phyloP scores from a whole-genome alignment of 148 eudicot genomes.

The Cornus florida region DNA sequence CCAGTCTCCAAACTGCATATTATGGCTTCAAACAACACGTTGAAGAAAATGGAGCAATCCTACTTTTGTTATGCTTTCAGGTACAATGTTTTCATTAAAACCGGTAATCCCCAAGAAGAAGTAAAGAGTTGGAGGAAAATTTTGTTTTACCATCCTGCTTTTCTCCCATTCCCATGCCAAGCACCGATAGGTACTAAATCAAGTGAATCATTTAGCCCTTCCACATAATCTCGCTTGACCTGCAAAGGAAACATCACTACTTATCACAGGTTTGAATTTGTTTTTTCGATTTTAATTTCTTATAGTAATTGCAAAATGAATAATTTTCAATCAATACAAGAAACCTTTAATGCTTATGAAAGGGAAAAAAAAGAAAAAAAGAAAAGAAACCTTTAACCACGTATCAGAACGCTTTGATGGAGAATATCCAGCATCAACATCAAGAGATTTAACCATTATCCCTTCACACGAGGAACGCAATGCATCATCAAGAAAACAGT shows the following conservation, averaged over 20 bases:
- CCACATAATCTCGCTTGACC: conserved; percentile 97
- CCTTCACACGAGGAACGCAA: conserved; percentile 92
- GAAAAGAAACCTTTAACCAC: conserved; percentile 76
- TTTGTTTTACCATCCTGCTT: conserved; percentile 88
- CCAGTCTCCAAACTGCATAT: not conserved
- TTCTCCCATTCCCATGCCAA: conserved; percentile 99
- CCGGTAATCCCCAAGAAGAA: not conserved
- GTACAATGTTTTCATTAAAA: conserved; percentile 1
- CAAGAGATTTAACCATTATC: conserved; percentile 89
- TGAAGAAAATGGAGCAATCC: not conserved
- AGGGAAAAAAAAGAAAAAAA: no score
- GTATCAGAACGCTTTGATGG: conserved; percentile 95
- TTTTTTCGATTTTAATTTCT: not conserved
- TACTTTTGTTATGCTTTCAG: not conserved
- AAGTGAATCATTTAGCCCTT: conserved; percentile 80
- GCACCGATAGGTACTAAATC: conserved; percentile 99
- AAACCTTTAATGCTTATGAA: conserved; percentile 54
- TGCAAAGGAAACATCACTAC: conserved; percentile 26
- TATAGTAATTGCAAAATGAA: not conserved
- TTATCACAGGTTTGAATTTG: not conserved
- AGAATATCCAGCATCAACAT: conserved; percentile 79
- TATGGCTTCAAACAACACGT: not conserved
- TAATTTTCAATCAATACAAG: conserved; percentile 2
- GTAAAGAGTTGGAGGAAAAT: not conserved
- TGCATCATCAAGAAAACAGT: conserved; percentile 74